Percentiles rank a stretch among this genome's conserved stretches.
phyloP scores from a whole-genome alignment of 2,329 filamentous ascomycete species.

The Xylaria sp. region DNA sequence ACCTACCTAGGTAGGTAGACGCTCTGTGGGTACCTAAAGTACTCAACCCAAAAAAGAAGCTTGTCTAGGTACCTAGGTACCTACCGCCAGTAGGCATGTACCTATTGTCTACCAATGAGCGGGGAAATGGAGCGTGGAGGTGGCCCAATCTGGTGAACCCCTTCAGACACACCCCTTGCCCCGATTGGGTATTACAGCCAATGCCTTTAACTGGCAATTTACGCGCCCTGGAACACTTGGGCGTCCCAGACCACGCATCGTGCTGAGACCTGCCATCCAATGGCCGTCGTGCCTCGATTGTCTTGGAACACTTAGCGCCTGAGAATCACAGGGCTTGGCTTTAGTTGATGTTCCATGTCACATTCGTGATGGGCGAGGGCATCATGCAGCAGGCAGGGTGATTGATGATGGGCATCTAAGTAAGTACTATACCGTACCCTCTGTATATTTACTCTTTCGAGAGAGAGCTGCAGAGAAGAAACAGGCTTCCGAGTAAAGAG shows the following conservation, averaged over 20 bases:
- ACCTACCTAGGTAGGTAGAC: neutral
- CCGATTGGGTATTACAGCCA: neutral
- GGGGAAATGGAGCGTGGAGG: neutral
- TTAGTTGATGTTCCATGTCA: conserved; percentile 41
- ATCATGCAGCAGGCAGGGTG: conserved; percentile 11
- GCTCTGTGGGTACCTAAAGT: too few species aligned
- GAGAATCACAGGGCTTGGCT: conserved; percentile 46
- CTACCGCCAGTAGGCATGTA: neutral
- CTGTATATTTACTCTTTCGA: too few species aligned
- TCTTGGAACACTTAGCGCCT: conserved; percentile 52
- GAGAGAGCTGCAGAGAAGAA: too few species aligned
- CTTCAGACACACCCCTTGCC: too few species aligned
- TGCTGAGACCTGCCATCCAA: conserved; percentile 44
- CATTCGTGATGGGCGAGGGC: conserved; percentile 31
- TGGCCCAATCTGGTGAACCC: neutral
- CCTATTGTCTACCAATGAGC: neutral
- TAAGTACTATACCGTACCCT: too few species aligned
- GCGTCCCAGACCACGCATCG: conserved; percentile 41
- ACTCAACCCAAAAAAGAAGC: too few species aligned
- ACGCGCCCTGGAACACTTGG: conserved; percentile 51
- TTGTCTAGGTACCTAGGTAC: too few species aligned
- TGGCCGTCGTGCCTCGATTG: conserved; percentile 39
- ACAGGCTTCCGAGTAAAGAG: too few species aligned
- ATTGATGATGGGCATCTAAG: too few species aligned
- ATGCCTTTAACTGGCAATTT: conserved; percentile 33